These are phyloP conservation scores for Cenchrus fungigraminus DNA, from an alignment of 176 grass and related monocot genomes.

Conservation along the genomic window DNA sequence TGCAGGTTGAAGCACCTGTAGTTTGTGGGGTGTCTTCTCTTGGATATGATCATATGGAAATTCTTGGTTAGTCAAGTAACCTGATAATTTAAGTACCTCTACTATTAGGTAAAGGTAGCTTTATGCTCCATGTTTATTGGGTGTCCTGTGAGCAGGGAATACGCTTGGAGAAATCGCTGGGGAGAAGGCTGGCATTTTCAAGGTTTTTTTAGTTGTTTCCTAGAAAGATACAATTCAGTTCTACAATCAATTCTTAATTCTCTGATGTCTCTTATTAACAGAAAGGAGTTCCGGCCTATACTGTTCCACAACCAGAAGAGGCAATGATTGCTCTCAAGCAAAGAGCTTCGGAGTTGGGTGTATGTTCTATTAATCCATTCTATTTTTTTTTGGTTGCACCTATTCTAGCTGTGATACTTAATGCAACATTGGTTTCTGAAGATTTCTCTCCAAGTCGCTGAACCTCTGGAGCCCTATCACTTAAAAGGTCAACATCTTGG, in stretches of 20 bases:
- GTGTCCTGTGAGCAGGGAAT: conserved; percentile 58
- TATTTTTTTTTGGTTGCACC: conserved; percentile 2
- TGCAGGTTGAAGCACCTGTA: conserved; percentile 78
- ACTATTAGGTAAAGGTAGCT: conserved; percentile 26
- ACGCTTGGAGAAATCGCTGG: conserved; percentile 78
- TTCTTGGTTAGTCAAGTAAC: conserved; percentile 76
- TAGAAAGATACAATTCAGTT: conserved; percentile 19
- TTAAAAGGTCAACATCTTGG: conserved; percentile 80
- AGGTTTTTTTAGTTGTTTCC: conserved; percentile 47
- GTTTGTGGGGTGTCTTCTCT: conserved; percentile 92
- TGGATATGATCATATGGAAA: conserved; percentile 93
- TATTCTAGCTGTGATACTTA: conserved; percentile 17
- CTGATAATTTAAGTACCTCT: not conserved
- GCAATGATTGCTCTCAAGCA: conserved; percentile 74
- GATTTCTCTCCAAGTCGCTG: conserved; percentile 73
- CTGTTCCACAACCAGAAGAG: conserved; percentile 79
- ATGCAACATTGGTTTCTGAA: conserved; percentile 48
- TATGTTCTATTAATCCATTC: conserved; percentile 51
- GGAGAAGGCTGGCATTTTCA: conserved; percentile 90
- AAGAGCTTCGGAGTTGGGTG: conserved; percentile 86
- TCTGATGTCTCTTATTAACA: conserved; percentile 42
- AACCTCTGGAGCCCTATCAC: conserved; percentile 65
- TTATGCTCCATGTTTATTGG: conserved; percentile 35
- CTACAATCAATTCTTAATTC: not conserved
- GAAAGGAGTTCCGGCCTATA: conserved; percentile 77